These are phyloP conservation scores for Elongisporangium anandrum DNA, from an alignment of 352 stramenopile species.

Conservation along the genomic window DNA sequence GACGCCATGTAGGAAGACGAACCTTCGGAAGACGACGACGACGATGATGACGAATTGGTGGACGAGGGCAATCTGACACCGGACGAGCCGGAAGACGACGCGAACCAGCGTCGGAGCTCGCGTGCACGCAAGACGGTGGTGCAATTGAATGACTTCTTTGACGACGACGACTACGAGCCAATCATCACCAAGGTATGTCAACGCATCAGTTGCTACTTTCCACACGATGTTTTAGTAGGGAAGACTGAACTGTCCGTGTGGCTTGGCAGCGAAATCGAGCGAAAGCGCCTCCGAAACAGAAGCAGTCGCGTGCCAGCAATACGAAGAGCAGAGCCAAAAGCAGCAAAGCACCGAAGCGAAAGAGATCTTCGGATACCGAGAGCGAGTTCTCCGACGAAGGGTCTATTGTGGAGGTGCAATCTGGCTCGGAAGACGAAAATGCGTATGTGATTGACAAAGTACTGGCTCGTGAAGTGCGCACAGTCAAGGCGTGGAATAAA, in stretches of 20 bases:
- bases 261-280: not conserved
- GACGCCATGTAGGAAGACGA: conserved; percentile 9
- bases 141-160: not conserved
- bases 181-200: not conserved
- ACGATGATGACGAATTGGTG: conserved; percentile 11
- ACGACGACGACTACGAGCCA: conserved; percentile 11
- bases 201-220: not conserved
- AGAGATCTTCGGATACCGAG: conserved; percentile 3
- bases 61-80: conserved; percentile 8
- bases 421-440: conserved; percentile 20
- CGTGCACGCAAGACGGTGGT: conserved; percentile 7
- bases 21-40: conserved; percentile 9
- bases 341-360: conserved; percentile 14
- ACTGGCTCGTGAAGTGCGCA: conserved; percentile 71
- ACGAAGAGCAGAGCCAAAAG: conserved; percentile 16
- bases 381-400: conserved; percentile 9
- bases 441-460: conserved; percentile 84
- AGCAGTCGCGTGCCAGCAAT: not conserved
- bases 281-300: not conserved
- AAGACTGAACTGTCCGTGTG: not conserved
- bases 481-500: conserved; percentile 72
- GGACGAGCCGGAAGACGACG: conserved; percentile 20
- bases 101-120: conserved; percentile 32
- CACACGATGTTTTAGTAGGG: not conserved
- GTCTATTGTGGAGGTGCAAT: conserved; percentile 6